A percentile compares a stretch with the other conserved stretches of the same genome.
These are phyloP conservation scores for Wickerhamiella occidentalis DNA, from an alignment of 805 yeast genomes.

Conservation along the genomic window DNA sequence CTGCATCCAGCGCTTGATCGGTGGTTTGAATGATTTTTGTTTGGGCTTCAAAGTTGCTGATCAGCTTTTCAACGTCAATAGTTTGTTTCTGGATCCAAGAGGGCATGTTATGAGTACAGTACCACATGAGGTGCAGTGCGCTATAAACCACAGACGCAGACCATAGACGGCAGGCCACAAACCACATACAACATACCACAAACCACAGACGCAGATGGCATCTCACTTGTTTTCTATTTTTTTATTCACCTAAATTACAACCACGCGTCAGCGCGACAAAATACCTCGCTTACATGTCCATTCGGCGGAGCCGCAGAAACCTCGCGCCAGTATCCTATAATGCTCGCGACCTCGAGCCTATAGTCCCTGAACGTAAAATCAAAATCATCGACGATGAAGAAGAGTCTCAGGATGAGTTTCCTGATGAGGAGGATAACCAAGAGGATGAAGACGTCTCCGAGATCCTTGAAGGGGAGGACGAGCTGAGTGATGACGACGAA, in stretches of 20 bases:
- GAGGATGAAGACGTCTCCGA: conserved; percentile 10
- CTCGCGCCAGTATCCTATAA: conserved; percentile 4
- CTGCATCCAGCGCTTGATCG: background rate
- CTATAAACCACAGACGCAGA: too few relatives aligned
- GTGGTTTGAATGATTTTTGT: background rate
- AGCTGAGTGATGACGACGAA: conserved; percentile 12
- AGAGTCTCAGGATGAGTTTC: conserved; percentile 7
- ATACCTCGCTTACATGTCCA: conserved; percentile 7
- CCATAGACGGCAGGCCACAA: too few relatives aligned
- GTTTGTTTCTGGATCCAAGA: background rate
- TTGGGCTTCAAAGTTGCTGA: background rate
- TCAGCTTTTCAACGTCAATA: background rate
- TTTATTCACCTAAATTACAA: background rate
- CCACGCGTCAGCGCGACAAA: background rate
- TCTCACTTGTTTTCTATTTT: too few relatives aligned
- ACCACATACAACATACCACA: too few relatives aligned
- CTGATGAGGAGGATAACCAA: conserved; percentile 8
- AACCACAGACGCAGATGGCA: too few relatives aligned
- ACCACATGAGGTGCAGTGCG: too few relatives aligned
- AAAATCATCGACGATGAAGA: conserved; percentile 7
- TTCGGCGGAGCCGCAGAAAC: conserved; percentile 10
- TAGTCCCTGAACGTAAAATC: background rate
- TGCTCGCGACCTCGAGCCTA: conserved; percentile 5
- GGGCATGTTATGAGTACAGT: background rate
- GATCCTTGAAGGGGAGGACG: conserved; percentile 10